A percentile compares a stretch with the other conserved stretches of the same genome.
Evolutionary conservation across 1,139 yeast genomes (phyloP).

Genomic region (Pneumocystis carinii): DNA sequence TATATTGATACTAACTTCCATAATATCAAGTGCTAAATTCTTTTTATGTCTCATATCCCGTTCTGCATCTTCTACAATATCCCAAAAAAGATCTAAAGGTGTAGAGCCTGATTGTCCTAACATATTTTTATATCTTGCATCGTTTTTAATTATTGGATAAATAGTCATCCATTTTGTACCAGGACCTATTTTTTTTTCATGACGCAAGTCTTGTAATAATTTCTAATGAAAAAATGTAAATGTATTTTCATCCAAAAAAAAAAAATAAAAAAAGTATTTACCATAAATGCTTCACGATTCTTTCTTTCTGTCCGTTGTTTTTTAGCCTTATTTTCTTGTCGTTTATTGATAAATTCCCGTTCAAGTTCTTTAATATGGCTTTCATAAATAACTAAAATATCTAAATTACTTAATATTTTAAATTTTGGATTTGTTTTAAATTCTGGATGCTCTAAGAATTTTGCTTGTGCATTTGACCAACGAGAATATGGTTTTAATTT

Average conservation of each 20-base stretch:
- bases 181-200: conserved; percentile 34
- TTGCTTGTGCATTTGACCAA: conserved; percentile 36
- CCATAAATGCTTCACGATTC: conserved; percentile 46
- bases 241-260: not conserved
- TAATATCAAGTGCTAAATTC: conserved; percentile 41
- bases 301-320: conserved; percentile 39
- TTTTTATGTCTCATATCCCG: conserved; percentile 43
- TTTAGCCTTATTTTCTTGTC: conserved; percentile 30
- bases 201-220: conserved; percentile 29
- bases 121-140: conserved; percentile 43
- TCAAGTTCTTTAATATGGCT: conserved; percentile 35
- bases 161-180: conserved; percentile 48
- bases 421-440: conserved; percentile 48
- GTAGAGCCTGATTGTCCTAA: conserved; percentile 72
- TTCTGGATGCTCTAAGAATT: conserved; percentile 35
- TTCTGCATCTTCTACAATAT: conserved; percentile 48
- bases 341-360: conserved; percentile 25
- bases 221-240: conserved; percentile 4
- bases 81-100: conserved; percentile 68
- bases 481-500: conserved; percentile 23
- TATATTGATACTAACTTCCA: conserved; percentile 25
- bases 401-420: conserved; percentile 38
- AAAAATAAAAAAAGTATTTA: not conserved
- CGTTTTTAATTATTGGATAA: conserved; percentile 38
- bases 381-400: conserved; percentile 43